These are phyloP conservation scores for Microthlaspi erraticum DNA, from an alignment of 345 rosid genomes.

Conservation along the genomic window DNA sequence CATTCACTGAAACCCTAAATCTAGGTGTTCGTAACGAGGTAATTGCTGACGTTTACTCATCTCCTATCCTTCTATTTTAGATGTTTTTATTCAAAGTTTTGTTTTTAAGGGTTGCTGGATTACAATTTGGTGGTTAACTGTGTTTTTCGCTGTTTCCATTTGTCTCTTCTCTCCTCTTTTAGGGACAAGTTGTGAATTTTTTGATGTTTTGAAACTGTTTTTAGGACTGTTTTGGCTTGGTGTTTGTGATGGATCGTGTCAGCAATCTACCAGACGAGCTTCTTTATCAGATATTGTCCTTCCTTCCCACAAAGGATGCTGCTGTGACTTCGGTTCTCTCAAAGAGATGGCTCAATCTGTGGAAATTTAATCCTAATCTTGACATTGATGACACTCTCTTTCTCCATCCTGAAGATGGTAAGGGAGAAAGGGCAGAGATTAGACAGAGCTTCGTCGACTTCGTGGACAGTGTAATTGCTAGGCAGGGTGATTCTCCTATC, in stretches of 20 bases:
- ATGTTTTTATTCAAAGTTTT: too few relatives aligned
- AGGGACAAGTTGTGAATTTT: too few relatives aligned
- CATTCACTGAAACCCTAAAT: too few relatives aligned
- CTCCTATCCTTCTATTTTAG: too few relatives aligned
- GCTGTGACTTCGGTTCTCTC: conserved; percentile 11
- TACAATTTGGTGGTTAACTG: too few relatives aligned
- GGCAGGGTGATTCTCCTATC: conserved; percentile 3
- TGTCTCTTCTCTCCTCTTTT: too few relatives aligned
- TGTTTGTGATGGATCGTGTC: background rate
- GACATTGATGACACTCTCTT: conserved; percentile 1
- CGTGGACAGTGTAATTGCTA: conserved; percentile 8
- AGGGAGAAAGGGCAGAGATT: background rate
- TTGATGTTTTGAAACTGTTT: too few relatives aligned
- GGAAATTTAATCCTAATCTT: background rate
- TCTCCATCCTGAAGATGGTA: conserved; percentile 11
- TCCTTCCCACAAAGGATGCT: conserved; percentile 10
- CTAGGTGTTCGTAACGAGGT: background rate
- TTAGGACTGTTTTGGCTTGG: too few relatives aligned
- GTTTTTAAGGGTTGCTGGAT: too few relatives aligned
- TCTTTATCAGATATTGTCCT: background rate
- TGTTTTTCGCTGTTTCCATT: too few relatives aligned
- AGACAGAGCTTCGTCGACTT: conserved; percentile 10
- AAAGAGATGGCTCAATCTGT: conserved; percentile 6
- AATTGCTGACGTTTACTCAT: background rate
- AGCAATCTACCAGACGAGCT: background rate